A percentile compares a stretch with the other conserved stretches of the same genome.
Evolutionary conservation across 1,284 basidiomycete genomes (phyloP).

Genomic region (Cryptococcus floricola): DNA sequence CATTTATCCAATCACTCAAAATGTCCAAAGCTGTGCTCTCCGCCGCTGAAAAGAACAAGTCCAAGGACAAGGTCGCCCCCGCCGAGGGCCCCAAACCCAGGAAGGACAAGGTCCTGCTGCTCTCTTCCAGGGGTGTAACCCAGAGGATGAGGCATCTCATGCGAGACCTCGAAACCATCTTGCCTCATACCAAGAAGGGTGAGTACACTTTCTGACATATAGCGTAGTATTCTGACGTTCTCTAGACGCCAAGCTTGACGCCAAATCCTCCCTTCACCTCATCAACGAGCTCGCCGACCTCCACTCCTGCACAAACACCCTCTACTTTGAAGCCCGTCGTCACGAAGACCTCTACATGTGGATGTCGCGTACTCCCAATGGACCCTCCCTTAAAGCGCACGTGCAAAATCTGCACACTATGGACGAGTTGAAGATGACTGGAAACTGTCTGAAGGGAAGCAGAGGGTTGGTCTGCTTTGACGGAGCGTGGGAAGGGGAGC

Average conservation of each 20-base stretch:
- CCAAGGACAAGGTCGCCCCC: constrained; percentile 18
- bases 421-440: constrained; percentile 99
- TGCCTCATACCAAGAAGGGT: constrained; percentile 98
- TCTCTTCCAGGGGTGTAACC: constrained; percentile 91
- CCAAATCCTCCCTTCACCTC: constrained; percentile 89
- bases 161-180: constrained; percentile 83
- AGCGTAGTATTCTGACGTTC: not conserved
- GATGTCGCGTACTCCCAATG: constrained; percentile 96
- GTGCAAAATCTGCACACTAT: constrained; percentile 99
- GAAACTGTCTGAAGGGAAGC: constrained; percentile 95
- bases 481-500: constrained; percentile 84
- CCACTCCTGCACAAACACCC: constrained; percentile 94
- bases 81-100: constrained; percentile 37
- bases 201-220: constrained; percentile 22
- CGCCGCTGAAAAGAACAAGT: constrained; percentile 12
- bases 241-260: constrained; percentile 91
- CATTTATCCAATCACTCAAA: not conserved
- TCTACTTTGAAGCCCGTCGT: constrained; percentile 95
- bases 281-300: constrained; percentile 97
- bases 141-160: constrained; percentile 97
- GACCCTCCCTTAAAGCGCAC: constrained; percentile 94
- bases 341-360: constrained; percentile 97
- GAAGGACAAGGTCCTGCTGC: constrained; percentile 71
- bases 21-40: constrained; percentile 2
- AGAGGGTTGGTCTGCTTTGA: constrained; percentile 92